A percentile compares a stretch with the other conserved stretches of the same genome.
These are phyloP conservation scores for Fraxinus excelsior DNA, from an alignment of 257 asterid genomes.

Conservation along the genomic window DNA sequence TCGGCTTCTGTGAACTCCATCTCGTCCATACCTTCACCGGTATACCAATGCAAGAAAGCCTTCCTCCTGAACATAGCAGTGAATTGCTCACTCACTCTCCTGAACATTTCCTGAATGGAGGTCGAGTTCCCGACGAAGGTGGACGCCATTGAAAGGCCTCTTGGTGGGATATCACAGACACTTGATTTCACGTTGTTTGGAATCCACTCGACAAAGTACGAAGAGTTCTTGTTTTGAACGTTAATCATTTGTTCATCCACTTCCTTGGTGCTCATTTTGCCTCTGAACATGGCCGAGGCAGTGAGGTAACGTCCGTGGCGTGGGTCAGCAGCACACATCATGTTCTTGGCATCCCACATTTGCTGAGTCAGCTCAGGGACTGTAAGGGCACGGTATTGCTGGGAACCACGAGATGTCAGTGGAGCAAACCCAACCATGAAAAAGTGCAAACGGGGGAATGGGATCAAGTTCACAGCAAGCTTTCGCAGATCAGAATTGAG, in stretches of 20 bases:
- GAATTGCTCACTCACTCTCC: constrained; percentile 8
- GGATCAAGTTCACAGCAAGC: constrained; percentile 17
- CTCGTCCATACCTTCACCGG: constrained; percentile 4
- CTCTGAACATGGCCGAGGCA: constrained; percentile 9
- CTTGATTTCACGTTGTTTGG: constrained; percentile 19
- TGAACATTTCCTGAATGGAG: constrained; percentile 7
- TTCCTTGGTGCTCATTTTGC: constrained; percentile 14
- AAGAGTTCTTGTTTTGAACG: constrained; percentile 3
- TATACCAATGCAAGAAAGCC: constrained; percentile 9
- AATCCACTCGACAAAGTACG: constrained; percentile 5
- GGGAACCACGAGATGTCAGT: constrained; percentile 4
- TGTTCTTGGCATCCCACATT: constrained; percentile 6
- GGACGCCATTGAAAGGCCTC: constrained; percentile 18
- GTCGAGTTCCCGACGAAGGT: constrained; percentile 20
- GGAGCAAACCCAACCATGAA: constrained; percentile 13
- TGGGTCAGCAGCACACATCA: constrained; percentile 9
- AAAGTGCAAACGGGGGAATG: constrained; percentile 19
- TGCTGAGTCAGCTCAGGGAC: constrained; percentile 2
- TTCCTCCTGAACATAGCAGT: constrained; percentile 8
- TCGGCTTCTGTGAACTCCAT: constrained; percentile 6
- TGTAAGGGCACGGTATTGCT: constrained; percentile 5
- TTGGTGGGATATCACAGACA: constrained; percentile 18
- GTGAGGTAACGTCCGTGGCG: constrained; percentile 11
- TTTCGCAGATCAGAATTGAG: constrained; percentile 19
- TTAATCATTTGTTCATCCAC: constrained; percentile 7